Percentiles rank a stretch among this genome's conserved stretches.
phyloP scores from a whole-genome alignment of 108 stramenopile species.

The Nannochloropsis oceanica region DNA sequence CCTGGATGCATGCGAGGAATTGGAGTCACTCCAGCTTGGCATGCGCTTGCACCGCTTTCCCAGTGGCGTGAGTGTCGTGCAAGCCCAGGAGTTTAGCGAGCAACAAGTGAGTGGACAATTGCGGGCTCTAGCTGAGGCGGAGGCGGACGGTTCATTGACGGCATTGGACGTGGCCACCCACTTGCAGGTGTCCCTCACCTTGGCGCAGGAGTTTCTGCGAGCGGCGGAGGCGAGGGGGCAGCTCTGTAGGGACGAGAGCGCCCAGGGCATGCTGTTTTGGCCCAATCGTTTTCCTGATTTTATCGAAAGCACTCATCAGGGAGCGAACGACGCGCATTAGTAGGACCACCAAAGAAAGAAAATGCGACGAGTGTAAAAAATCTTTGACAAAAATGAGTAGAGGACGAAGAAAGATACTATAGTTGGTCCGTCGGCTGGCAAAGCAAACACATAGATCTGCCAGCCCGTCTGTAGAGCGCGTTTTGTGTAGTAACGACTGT shows the following conservation, averaged over 20 bases:
- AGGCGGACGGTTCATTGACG: background rate
- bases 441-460: no score
- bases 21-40: constrained; percentile 54
- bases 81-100: constrained; percentile 38
- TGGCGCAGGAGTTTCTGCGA: constrained; percentile 17
- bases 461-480: no score
- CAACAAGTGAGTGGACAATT: constrained; percentile 6
- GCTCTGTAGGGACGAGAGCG: constrained; percentile 25
- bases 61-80: constrained; percentile 68
- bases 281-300: constrained; percentile 13
- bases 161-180: constrained; percentile 13
- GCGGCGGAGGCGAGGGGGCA: constrained; percentile 7
- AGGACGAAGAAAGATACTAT: no score
- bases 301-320: background rate
- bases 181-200: constrained; percentile 15
- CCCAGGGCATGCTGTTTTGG: constrained; percentile 13
- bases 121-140: constrained; percentile 2
- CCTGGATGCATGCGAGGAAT: constrained; percentile 48
- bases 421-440: no score
- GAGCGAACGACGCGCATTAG: no score
- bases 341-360: no score
- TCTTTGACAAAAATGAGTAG: no score
- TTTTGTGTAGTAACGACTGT: no score
- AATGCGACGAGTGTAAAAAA: no score
- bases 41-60: constrained; percentile 59